A percentile compares a stretch with the other conserved stretches of the same genome.
phyloP scores from a whole-genome alignment of 371 early-diverging fungal genomes.

The Mortierella sp. region DNA sequence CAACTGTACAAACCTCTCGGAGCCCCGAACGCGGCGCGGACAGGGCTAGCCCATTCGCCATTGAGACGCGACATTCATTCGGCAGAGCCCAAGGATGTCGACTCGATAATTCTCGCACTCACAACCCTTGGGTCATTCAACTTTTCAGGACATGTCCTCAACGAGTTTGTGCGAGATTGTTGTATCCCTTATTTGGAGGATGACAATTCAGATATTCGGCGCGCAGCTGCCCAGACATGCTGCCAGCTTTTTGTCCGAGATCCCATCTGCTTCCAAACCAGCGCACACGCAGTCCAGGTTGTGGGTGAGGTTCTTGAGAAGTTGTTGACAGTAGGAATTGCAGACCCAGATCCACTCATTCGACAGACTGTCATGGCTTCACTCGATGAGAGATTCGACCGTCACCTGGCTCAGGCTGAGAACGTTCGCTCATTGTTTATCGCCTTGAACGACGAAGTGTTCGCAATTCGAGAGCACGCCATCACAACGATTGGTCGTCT shows the following conservation, averaged over 20 bases:
- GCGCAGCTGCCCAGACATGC: slow-evolving; percentile 91
- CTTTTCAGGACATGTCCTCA: slow-evolving; percentile 86
- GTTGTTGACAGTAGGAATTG: slow-evolving; percentile 90
- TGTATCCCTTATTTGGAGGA: slow-evolving; percentile 90
- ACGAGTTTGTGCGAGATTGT: slow-evolving; percentile 92
- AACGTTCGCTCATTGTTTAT: slow-evolving; percentile 91
- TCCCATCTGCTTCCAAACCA: slow-evolving; percentile 83
- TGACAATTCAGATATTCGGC: slow-evolving; percentile 85
- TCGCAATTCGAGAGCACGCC: slow-evolving; percentile 89
- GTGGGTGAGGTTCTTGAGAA: slow-evolving; percentile 91
- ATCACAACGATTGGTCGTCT: slow-evolving; percentile 91
- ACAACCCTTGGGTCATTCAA: slow-evolving; percentile 90
- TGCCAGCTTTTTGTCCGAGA: slow-evolving; percentile 86
- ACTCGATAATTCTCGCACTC: slow-evolving; percentile 88
- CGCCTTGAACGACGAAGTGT: slow-evolving; percentile 94
- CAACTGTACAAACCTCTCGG: slow-evolving; percentile 90
- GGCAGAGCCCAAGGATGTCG: slow-evolving; percentile 76
- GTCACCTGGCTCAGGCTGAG: slow-evolving; percentile 92
- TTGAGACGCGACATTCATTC: slow-evolving; percentile 62
- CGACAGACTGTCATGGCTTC: slow-evolving; percentile 86
- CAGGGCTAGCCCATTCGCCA: slow-evolving; percentile 58
- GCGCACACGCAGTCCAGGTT: slow-evolving; percentile 87
- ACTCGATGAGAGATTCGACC: slow-evolving; percentile 88
- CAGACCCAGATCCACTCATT: slow-evolving; percentile 89
- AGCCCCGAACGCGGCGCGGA: slow-evolving; percentile 64